phyloP scores from a whole-genome alignment of 73 alveolate species.

The Blepharisma japonicum region DNA sequence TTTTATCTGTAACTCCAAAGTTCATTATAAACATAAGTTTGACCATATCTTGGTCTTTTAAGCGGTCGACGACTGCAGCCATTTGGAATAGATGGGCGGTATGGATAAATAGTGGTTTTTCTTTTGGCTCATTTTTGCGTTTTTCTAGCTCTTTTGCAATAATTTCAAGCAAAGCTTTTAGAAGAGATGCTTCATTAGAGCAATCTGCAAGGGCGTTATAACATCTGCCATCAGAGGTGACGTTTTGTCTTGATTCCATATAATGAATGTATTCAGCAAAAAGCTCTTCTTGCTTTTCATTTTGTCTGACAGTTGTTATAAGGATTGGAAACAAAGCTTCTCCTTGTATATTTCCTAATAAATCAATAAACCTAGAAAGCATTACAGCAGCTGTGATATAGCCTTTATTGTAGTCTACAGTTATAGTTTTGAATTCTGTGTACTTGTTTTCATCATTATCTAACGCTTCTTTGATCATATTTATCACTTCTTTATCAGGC shows the following conservation, averaged over 20 bases:
- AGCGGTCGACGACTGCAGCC: slow-evolving; percentile 1
- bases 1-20: neutral
- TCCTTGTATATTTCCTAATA: neutral
- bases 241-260: slow-evolving; percentile 14
- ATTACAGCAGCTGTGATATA: slow-evolving; percentile 14
- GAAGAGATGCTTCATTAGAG: neutral
- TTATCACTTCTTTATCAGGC: slow-evolving; percentile 24
- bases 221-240: slow-evolving; percentile 23
- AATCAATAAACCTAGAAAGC: neutral
- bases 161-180: neutral
- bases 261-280: neutral
- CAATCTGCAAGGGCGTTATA: neutral
- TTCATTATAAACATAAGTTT: slow-evolving; percentile 18
- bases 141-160: neutral
- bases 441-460: neutral
- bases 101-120: neutral
- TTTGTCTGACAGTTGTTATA: neutral
- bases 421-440: slow-evolving; percentile 13
- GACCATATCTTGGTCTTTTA: neutral
- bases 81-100: slow-evolving; percentile 14
- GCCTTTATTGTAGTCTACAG: slow-evolving; percentile 22
- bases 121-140: neutral
- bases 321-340: slow-evolving; percentile 17
- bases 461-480: slow-evolving; percentile 5
- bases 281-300: slow-evolving; percentile 28